A percentile compares a stretch with the other conserved stretches of the same genome.
Conservation (phyloP, 1,284 basidiomycete genomes). For the Neonothopanus nambi region DNA sequence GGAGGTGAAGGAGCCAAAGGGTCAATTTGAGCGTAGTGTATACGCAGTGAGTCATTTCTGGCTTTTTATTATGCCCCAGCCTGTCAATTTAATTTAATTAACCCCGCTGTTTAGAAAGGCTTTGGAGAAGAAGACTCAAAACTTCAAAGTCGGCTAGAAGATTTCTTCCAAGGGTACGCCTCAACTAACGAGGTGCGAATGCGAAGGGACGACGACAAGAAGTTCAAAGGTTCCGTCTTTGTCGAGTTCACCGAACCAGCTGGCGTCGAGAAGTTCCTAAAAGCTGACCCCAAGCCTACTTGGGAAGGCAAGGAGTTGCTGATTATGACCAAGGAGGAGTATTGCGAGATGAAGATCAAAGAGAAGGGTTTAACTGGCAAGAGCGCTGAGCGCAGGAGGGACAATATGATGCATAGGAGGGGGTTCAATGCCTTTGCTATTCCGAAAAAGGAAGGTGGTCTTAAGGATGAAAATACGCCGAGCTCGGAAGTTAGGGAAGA, state of each 20-base stretch:
- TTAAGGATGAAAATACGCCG: constrained; percentile 1
- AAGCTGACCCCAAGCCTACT: constrained; percentile 75
- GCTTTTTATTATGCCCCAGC: too few relatives aligned
- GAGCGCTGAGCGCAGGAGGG: constrained; percentile 56
- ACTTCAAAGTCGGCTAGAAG: constrained; percentile 78
- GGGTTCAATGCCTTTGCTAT: constrained; percentile 85
- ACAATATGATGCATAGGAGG: constrained; percentile 48
- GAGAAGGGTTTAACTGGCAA: constrained; percentile 87
- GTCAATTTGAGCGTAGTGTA: constrained; percentile 76
- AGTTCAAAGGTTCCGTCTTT: constrained; percentile 94
- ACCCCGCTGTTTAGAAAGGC: constrained; percentile 74
- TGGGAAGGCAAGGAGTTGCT: constrained; percentile 77
- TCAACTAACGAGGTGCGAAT: constrained; percentile 85
- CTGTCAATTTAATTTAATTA: neutral
- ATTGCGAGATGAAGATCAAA: constrained; percentile 96
- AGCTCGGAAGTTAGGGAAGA: neutral
- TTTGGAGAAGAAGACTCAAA: constrained; percentile 77
- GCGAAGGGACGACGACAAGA: constrained; percentile 76
- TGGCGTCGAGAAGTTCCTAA: constrained; percentile 77
- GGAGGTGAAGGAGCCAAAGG: constrained; percentile 72
- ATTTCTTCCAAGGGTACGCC: constrained; percentile 85
- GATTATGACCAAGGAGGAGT: constrained; percentile 91
- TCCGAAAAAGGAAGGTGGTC: constrained; percentile 17
- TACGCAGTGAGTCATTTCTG: constrained; percentile 82
- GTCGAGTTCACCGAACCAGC: constrained; percentile 83